Conservation (phyloP, 2,329 filamentous ascomycete genomes). For the Basipetospora chlamydospora region DNA sequence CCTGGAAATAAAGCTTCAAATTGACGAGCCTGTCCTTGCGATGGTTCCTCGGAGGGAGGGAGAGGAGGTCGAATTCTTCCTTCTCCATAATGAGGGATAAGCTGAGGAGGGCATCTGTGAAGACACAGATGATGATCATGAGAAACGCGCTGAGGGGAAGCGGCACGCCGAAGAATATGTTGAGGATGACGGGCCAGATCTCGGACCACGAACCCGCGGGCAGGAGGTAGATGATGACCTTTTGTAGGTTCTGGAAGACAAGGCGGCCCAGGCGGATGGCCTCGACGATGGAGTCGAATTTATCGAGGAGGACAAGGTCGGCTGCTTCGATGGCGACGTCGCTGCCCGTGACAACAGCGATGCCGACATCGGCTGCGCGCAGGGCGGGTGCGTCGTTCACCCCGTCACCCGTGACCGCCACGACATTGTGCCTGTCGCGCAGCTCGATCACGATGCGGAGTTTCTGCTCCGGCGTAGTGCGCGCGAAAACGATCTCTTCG, state of each 20-base stretch:
- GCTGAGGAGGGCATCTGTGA: slow-evolving; percentile 30
- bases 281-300: slow-evolving; percentile 72
- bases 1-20: slow-evolving; percentile 56
- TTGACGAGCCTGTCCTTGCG: slow-evolving; percentile 60
- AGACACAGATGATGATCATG: slow-evolving; percentile 37
- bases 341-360: slow-evolving; percentile 73
- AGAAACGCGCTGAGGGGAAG: slow-evolving; percentile 35
- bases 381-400: slow-evolving; percentile 74
- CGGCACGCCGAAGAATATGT: slow-evolving; percentile 48
- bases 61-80: slow-evolving; percentile 60
- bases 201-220: slow-evolving; percentile 63
- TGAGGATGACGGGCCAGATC: slow-evolving; percentile 63
- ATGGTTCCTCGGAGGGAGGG: slow-evolving; percentile 51
- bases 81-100: slow-evolving; percentile 63
- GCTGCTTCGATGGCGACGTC: slow-evolving; percentile 78
- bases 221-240: slow-evolving; percentile 60
- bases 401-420: slow-evolving; percentile 71
- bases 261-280: slow-evolving; percentile 68
- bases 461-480: slow-evolving; percentile 46
- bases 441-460: slow-evolving; percentile 66
- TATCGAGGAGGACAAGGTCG: slow-evolving; percentile 76
- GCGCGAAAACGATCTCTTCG: slow-evolving; percentile 44
- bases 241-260: slow-evolving; percentile 64
- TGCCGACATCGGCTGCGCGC: slow-evolving; percentile 68
- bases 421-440: slow-evolving; percentile 47